A percentile compares a stretch with the other conserved stretches of the same genome.
Evolutionary conservation across 768 basidiomycete genomes (phyloP).

Genomic region (Rhizopogon sp.): DNA sequence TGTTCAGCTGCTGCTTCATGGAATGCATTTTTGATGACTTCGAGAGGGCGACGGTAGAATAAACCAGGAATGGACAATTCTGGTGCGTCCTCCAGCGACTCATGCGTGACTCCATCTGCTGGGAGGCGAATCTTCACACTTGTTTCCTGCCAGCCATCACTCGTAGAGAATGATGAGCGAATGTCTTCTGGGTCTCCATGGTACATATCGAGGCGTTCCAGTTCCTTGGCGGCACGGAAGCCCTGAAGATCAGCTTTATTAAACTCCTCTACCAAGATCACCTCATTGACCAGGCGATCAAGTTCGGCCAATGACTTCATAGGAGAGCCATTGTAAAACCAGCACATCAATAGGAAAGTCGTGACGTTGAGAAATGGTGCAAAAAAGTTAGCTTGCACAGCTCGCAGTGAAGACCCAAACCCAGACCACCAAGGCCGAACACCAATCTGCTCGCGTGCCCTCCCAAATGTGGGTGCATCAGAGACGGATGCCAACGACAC

Average conservation of each 20-base stretch:
- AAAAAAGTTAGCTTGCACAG: background rate
- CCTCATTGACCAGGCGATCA: conserved; percentile 9
- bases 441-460: background rate
- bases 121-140: conserved; percentile 6
- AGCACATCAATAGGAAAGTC: conserved; percentile 17
- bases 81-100: background rate
- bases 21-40: conserved; percentile 22
- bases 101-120: background rate
- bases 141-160: conserved; percentile 6
- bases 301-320: conserved; percentile 6
- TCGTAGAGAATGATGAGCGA: background rate
- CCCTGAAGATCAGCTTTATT: background rate
- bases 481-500: background rate
- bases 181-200: background rate
- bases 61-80: conserved; percentile 23
- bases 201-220: background rate
- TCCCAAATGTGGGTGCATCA: background rate
- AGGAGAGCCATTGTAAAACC: conserved; percentile 18
- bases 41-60: conserved; percentile 14
- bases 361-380: conserved; percentile 15
- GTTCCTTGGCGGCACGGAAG: conserved; percentile 1
- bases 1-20: conserved; percentile 7
- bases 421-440: conserved; percentile 2
- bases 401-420: background rate
- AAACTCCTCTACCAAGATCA: conserved; percentile 12